Evolutionary conservation across 768 basidiomycete genomes (phyloP).

Genomic region (Hericium rajendrae): DNA sequence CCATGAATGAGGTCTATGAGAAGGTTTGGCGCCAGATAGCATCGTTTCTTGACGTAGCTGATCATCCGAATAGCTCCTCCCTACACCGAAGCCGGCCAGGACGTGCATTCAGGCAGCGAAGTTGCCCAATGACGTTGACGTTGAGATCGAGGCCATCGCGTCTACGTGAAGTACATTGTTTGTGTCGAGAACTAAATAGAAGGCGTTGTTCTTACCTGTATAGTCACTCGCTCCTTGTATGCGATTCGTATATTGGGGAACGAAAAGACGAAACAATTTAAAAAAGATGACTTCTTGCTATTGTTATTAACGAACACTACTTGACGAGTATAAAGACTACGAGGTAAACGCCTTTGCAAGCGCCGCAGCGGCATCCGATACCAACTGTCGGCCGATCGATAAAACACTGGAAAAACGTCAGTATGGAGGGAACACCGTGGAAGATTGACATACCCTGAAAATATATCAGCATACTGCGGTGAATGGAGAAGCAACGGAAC

Average conservation of each 20-base stretch:
- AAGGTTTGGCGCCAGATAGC: slow-evolving; percentile 25
- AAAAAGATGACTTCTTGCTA: no score
- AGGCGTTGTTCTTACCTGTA: not conserved
- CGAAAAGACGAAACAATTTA: not conserved
- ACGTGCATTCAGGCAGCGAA: slow-evolving; percentile 69
- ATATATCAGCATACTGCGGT: slow-evolving; percentile 13
- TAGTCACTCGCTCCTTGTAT: not conserved
- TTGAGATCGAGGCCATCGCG: slow-evolving; percentile 70
- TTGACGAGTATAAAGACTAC: no score
- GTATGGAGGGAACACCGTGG: slow-evolving; percentile 2
- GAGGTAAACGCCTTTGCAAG: slow-evolving; percentile 25
- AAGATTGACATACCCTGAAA: slow-evolving; percentile 1
- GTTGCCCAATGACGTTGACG: slow-evolving; percentile 58
- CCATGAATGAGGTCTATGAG: slow-evolving; percentile 50
- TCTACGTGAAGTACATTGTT: slow-evolving; percentile 13
- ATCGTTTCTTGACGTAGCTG: not conserved
- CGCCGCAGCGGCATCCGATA: slow-evolving; percentile 27
- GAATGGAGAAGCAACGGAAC: slow-evolving; percentile 14
- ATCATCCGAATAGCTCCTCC: slow-evolving; percentile 27
- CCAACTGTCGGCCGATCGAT: slow-evolving; percentile 26
- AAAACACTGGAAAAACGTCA: slow-evolving; percentile 23
- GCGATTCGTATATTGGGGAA: not conserved
- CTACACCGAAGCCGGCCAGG: slow-evolving; percentile 57
- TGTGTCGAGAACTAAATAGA: not conserved
- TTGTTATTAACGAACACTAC: no score